Evolutionary conservation across 768 basidiomycete species (phyloP).

Genomic region (Amanita jacksonii): DNA sequence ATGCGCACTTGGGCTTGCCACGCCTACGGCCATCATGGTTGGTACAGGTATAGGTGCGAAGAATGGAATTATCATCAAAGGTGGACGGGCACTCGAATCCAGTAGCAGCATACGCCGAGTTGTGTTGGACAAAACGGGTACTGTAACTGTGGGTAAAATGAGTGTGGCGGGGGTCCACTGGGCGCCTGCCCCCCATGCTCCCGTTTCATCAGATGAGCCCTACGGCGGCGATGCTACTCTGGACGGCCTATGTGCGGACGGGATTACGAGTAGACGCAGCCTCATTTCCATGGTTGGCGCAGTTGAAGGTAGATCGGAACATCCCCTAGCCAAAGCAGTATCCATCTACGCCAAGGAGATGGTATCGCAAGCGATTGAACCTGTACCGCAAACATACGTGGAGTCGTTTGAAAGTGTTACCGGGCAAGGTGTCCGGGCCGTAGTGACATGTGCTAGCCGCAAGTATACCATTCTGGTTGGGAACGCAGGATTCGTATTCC

Average conservation of each 20-base stretch:
- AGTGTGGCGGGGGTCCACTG: conserved; percentile 70
- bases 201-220: conserved; percentile 23
- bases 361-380: conserved; percentile 23
- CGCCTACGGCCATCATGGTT: conserved; percentile 99
- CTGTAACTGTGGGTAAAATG: conserved; percentile 92
- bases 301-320: conserved; percentile 88
- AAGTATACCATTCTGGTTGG: conserved; percentile 65
- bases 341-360: conserved; percentile 70
- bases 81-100: conserved; percentile 88
- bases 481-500: conserved; percentile 59
- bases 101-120: conserved; percentile 75
- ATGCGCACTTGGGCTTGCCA: conserved; percentile 91
- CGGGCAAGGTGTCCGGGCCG: conserved; percentile 79
- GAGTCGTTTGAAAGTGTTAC: conserved; percentile 80
- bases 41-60: conserved; percentile 95
- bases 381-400: conserved; percentile 45
- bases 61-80: conserved; percentile 98
- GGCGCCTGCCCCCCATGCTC: conserved; percentile 34
- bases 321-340: conserved; percentile 92
- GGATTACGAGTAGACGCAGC: conserved; percentile 44
- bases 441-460: conserved; percentile 41
- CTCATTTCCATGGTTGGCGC: conserved; percentile 77
- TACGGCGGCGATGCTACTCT: conserved; percentile 35
- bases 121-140: conserved; percentile 95
- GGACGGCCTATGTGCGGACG: conserved; percentile 48